Percentiles rank a stretch among this genome's conserved stretches.
Conservation (phyloP, 345 rosid species). For the Lagerstroemia speciosa region DNA sequence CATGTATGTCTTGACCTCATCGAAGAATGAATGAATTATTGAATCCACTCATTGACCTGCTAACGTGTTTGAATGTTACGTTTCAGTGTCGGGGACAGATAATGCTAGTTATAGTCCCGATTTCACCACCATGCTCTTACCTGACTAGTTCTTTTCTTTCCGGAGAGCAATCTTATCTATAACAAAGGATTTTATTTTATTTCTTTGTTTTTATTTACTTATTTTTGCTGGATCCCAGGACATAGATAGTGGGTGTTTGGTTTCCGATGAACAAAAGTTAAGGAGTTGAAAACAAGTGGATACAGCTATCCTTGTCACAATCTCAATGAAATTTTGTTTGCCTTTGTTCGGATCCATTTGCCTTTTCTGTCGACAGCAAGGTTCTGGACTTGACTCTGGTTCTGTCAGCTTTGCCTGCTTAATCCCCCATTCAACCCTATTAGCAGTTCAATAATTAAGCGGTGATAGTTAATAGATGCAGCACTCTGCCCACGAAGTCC, state of each 20-base stretch:
- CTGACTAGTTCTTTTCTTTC: constrained; percentile 22
- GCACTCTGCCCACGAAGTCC: background rate
- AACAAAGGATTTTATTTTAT: constrained; percentile 9
- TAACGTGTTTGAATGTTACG: constrained; percentile 30
- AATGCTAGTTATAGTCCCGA: constrained; percentile 28
- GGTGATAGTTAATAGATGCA: background rate
- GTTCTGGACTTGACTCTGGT: constrained; percentile 29
- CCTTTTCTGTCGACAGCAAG: constrained; percentile 54
- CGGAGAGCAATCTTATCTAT: constrained; percentile 19
- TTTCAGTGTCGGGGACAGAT: constrained; percentile 41
- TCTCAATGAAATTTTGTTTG: constrained; percentile 31
- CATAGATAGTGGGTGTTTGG: constrained; percentile 62
- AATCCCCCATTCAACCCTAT: background rate
- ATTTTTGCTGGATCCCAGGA: constrained; percentile 38
- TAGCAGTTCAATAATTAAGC: background rate
- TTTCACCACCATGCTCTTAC: constrained; percentile 13
- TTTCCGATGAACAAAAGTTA: constrained; percentile 37
- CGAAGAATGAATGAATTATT: constrained; percentile 46
- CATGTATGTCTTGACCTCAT: constrained; percentile 31
- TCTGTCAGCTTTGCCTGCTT: constrained; percentile 29
- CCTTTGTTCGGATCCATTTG: constrained; percentile 81
- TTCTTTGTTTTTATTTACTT: constrained; percentile 7
- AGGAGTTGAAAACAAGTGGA: constrained; percentile 64
- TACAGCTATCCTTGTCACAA: constrained; percentile 42
- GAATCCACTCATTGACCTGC: constrained; percentile 22